Evolutionary conservation across 2,329 filamentous ascomycete genomes (phyloP), one percentile per base, ranked within the genome.

Genomic region (Exophiala sp.): DNA sequence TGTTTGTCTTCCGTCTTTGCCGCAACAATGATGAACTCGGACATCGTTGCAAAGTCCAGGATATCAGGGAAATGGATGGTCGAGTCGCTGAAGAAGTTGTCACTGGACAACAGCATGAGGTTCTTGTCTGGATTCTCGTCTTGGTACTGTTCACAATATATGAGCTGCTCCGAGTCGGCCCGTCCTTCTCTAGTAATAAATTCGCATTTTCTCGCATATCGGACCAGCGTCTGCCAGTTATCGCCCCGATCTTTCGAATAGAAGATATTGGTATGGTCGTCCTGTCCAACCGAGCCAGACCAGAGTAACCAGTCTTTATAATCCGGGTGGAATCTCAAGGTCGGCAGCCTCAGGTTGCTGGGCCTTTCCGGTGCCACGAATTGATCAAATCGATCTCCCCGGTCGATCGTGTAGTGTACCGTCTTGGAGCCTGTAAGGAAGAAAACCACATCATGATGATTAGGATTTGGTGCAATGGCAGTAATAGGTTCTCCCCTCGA

Each of bases 271-370:
- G 75, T 75, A 60, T 86, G 83, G 66, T 90, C 96, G 27, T 79
- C 69, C 13, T 68, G 70, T 9, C 73, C 73, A 37, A 82, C 78
- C 8, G 72, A 71, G 32, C 90, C 91, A 42, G 85, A 81, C 89
- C 90, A 97, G 54, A 98, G 86, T 37, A 97, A 74, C 88, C 89
- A 96, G 62, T 95, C 86, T 64, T 84, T 85, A 62, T 85, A 80
- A 59, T 85, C 81, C 1, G 89, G 86, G 62, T 98, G 93, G 71
- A 98, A 98, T 29, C 76, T 74, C 59, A 87, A 67, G 35, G 89
- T 75, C 14, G 80, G 76, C 32, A 65, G 58, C 58, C 59, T 66
- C 48, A 65, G 57, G 58, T 58, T 67, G 68, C 76, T 77, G n/a
- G 77, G 75, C 57, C 78, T 77, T 35, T 79, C 73, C 1, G 84